Evolutionary conservation across 2,329 filamentous ascomycete genomes (phyloP), one percentile per base, ranked within the genome.

Genomic region (Aureobasidium melanogenum): DNA sequence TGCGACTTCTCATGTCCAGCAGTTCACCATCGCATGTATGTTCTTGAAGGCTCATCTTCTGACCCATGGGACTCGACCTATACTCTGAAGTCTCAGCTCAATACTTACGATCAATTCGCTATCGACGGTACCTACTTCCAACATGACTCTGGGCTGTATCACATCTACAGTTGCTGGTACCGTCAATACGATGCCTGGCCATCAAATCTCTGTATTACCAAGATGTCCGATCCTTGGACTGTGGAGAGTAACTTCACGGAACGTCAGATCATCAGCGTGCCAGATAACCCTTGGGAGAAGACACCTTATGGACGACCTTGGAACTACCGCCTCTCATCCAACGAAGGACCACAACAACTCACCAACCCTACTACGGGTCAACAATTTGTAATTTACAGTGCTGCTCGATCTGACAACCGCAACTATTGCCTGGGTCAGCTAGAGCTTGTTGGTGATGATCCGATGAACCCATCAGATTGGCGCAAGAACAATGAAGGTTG

Each of bases 111-210:
- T 63, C 79, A 82, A 63, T 82, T 82, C 64, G 78, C 79, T 24
- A 81, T 82, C 62, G 79, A 82, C 60, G 79, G 79, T 12, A 82
- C 79, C 0, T 82, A 81, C 68, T 80, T 81, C 66, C 70, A 74
- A 61, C 75, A 81, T 66, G 65, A 65, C 1, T 69, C 70, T 6
- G 71, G 71, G 0, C 67, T 76, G 1, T 76, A 76, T 64, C 74
- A 76, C 62, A 68, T 76, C 65, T 76, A 76, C 63, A 72, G 69
- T 22, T 76, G 74, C 66, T 76, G 74, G 70, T 73, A 74, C 62
- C 70, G 69, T n/a, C 68, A 73, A 19, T 79, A 79, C 66, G 74
- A 75, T 39, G 75, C 72, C 51, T 82, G 79, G 79, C 79, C 79
- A 12, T 75, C 78, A 4, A 81, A 80, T 62, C 73, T 81, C 6